Conservation (phyloP, 768 basidiomycete species). For the Suillus hirtellus region DNA sequence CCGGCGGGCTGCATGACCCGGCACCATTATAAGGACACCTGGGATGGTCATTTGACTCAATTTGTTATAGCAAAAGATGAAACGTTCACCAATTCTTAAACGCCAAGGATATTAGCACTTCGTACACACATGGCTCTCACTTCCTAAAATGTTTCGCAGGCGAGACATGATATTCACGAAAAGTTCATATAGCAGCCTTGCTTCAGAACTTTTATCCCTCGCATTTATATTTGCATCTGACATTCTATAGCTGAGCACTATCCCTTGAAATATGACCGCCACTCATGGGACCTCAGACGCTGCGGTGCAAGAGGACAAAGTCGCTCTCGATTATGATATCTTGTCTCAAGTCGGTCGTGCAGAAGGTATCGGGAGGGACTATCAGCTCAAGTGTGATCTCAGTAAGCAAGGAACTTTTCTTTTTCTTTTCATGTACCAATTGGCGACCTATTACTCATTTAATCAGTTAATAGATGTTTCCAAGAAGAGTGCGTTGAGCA, state of each 20-base stretch:
- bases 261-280: neutral
- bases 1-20: no score
- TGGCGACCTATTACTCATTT: neutral
- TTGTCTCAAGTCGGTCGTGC: conserved; percentile 8
- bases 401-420: conserved; percentile 20
- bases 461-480: conserved; percentile 46
- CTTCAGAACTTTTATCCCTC: neutral
- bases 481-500: conserved; percentile 42
- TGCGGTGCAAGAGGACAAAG: conserved; percentile 21
- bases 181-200: neutral
- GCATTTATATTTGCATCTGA: neutral
- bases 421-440: neutral
- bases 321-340: conserved; percentile 16
- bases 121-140: neutral
- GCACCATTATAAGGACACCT: no score
- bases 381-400: conserved; percentile 36
- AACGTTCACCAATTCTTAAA: neutral
- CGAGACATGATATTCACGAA: neutral
- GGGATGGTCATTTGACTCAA: neutral
- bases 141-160: neutral
- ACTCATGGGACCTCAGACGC: conserved; percentile 3
- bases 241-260: neutral
- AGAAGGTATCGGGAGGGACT: conserved; percentile 32
- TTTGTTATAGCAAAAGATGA: neutral
- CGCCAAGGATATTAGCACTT: neutral